Base-by-base conservation (phyloP, 1,284 basidiomycete species). In the Irpex rosettiformis region DNA sequence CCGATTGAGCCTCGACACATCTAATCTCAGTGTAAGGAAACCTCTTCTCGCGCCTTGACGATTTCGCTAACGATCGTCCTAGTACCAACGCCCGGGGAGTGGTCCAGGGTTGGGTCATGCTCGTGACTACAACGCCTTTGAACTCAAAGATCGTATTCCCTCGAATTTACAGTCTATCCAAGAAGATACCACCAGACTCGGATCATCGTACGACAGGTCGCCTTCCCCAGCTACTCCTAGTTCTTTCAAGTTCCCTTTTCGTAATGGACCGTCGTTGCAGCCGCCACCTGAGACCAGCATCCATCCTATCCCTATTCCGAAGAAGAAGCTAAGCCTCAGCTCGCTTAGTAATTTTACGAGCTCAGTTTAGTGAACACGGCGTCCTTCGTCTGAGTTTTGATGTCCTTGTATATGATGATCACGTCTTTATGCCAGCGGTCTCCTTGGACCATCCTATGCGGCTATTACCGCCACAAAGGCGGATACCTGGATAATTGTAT, bases 361-460 rank as follows among this genome's bases (percentile, higher is more conserved):
- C 16, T 2, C 21, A 18, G 43, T 22, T 11, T 45, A 45, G n/a
- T 27, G 7, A 5, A 1, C n/a, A 8, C 8, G 16, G 16, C 33
- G 16, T 16, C 33, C 6, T 6, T 37, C 7, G 33, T 37, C 42
- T 3, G 64, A 70, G 48, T 62, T 72, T 70, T 62, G 33, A 37
- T 37, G 3, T 16, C 5, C 33, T 37, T n/a, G n/a, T n/a, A n/a
- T n/a, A n/a, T n/a, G n/a, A n/a, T n/a, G n/a, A n/a, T n/a, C n/a
- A n/a, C n/a, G n/a, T n/a, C n/a, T n/a, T n/a, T n/a, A n/a, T n/a
- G n/a, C n/a, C n/a, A n/a, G n/a, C n/a, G n/a, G n/a, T n/a, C n/a
- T n/a, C n/a, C n/a, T n/a, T n/a, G n/a, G n/a, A n/a, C n/a, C n/a
- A n/a, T n/a, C n/a, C n/a, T n/a, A n/a, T n/a, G n/a, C n/a, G n/a